A percentile compares a stretch with the other conserved stretches of the same genome.
These are phyloP conservation scores for Zymoseptoria brevis DNA, from an alignment of 2,329 filamentous ascomycete species.

Conservation along the genomic window DNA sequence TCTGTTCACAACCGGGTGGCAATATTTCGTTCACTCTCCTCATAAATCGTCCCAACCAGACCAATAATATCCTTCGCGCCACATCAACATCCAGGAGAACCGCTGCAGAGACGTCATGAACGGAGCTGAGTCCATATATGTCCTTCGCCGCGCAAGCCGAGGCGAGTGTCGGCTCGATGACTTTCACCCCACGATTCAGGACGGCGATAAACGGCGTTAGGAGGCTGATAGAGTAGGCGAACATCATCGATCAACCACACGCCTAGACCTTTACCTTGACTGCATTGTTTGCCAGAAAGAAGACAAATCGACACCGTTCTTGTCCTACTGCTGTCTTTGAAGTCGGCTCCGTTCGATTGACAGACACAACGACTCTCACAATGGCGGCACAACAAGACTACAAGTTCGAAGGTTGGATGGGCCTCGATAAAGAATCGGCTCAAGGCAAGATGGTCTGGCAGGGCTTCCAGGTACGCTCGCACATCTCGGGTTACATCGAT, in stretches of 20 bases:
- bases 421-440: conserved; percentile 40
- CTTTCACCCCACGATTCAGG: neutral
- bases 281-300: neutral
- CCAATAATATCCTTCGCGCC: neutral
- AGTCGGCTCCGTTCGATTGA: neutral
- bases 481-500: neutral
- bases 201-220: neutral
- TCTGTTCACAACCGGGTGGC: neutral
- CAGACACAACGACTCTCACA: neutral
- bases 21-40: neutral
- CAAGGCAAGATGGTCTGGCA: conserved; percentile 50
- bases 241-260: neutral
- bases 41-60: neutral
- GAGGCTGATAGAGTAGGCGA: neutral
- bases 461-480: conserved; percentile 25
- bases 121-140: neutral
- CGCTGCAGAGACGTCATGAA: neutral
- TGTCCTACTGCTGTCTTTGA: neutral
- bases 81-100: neutral
- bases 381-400: conserved; percentile 29
- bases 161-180: neutral
- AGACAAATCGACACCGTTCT: neutral
- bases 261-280: neutral
- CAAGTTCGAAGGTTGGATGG: conserved; percentile 52
- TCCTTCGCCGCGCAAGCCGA: neutral